Evolutionary conservation across 257 asterid species (phyloP).

Genomic region (Coffea canephora): DNA sequence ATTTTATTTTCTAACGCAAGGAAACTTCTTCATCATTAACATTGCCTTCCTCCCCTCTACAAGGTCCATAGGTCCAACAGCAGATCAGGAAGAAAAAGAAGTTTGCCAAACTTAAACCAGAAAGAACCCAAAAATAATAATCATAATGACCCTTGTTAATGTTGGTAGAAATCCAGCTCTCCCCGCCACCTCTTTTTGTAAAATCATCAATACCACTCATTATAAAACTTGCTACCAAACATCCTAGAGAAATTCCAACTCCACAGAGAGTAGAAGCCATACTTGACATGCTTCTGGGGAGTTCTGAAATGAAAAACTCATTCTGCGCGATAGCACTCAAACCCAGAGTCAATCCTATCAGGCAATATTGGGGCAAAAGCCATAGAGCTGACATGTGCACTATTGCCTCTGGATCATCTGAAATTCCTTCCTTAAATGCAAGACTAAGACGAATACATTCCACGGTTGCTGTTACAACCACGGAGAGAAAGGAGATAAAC

Average conservation of each 20-base stretch:
- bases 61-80: conserved; percentile 46
- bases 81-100: conserved; percentile 52
- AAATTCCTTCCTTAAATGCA: conserved; percentile 24
- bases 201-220: conserved; percentile 37
- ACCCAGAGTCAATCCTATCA: conserved; percentile 64
- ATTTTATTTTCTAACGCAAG: neutral
- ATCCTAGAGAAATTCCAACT: conserved; percentile 46
- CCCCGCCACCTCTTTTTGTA: conserved; percentile 42
- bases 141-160: conserved; percentile 70
- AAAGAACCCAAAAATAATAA: conserved; percentile 59
- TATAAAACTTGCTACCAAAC: conserved; percentile 48
- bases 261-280: conserved; percentile 49
- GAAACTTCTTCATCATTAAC: neutral
- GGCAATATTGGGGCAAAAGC: conserved; percentile 64
- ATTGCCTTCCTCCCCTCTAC: neutral
- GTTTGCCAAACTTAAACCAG: conserved; percentile 50
- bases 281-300: conserved; percentile 75
- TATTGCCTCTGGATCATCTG: conserved; percentile 12
- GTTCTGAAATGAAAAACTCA: conserved; percentile 52
- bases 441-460: conserved; percentile 45
- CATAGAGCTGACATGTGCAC: conserved; percentile 62
- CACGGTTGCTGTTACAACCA: conserved; percentile 42
- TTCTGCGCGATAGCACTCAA: conserved; percentile 54
- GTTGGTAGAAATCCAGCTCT: conserved; percentile 64
- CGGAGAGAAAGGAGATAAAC: conserved; percentile 52